Conservation (phyloP, 257 asterid species). For the Avicennia marina region DNA sequence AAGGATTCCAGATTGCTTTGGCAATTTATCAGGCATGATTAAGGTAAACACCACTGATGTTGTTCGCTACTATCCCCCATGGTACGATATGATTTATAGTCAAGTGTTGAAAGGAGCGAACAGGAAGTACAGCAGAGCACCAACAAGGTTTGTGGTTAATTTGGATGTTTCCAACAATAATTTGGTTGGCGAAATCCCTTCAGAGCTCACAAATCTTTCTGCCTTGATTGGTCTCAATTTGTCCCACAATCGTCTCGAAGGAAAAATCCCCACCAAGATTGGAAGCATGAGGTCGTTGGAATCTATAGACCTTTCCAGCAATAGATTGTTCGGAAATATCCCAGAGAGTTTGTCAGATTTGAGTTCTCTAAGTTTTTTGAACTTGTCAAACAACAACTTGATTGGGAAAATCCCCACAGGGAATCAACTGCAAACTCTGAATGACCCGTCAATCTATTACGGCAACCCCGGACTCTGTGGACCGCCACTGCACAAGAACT, state of each 20-base stretch:
- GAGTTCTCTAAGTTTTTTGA: slow-evolving; percentile 12
- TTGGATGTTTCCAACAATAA: slow-evolving; percentile 6
- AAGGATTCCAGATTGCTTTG: slow-evolving; percentile 8
- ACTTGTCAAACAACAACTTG: slow-evolving; percentile 23
- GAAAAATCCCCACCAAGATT: slow-evolving; percentile 13
- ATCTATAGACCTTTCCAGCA: slow-evolving; percentile 24
- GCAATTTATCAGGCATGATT: background rate
- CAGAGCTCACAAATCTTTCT: background rate
- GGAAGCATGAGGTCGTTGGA: slow-evolving; percentile 17
- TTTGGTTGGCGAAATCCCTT: slow-evolving; percentile 10
- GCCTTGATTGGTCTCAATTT: no score
- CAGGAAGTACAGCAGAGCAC: background rate
- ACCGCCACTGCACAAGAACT: background rate
- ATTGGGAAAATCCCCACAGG: slow-evolving; percentile 20
- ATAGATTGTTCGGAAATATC: slow-evolving; percentile 17
- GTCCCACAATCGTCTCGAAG: slow-evolving; percentile 12
- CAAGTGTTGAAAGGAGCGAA: background rate
- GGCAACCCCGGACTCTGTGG: slow-evolving; percentile 11
- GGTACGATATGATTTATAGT: no score
- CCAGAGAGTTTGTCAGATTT: slow-evolving; percentile 11
- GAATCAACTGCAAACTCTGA: slow-evolving; percentile 8
- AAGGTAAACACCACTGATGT: no score
- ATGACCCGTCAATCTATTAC: background rate
- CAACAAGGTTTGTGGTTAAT: background rate
- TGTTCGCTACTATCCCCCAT: no score